Evolutionary conservation across 192 early-diverging fungal genomes (phyloP), one percentile per base, ranked within the genome.

Genomic region (Thamnidium elegans): DNA sequence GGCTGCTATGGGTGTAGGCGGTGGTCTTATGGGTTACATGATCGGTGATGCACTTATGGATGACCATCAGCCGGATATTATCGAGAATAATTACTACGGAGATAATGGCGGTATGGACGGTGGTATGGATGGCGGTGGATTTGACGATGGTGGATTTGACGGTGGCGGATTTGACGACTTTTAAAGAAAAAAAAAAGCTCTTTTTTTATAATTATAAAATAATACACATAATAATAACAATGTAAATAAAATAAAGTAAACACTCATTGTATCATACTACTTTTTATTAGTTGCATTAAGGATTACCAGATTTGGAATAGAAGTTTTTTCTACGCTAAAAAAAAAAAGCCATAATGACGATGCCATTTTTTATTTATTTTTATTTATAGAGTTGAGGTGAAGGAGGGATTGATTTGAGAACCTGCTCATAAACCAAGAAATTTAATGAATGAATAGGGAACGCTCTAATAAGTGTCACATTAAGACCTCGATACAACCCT

Each of bases 401-500:
- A n/a, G n/a, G 43, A 17, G 58, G 58, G 6, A 59, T 59, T 9
- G 43, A 59, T 59, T 59, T 59, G 43, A 59, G 58, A 42, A 59
- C 58, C 69, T 77, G 78, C 71, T 91, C 89, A 66, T 88, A 89
- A 4, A 92, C 88, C 10, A 91, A 69, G 82, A 90, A 92, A 68
- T 92, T 92, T n/a, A 92, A 69, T 10, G 85, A 86, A 68, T 92
- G 90, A 62, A 92, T 85, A 0, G 90, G 90, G 65, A 91, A 89
- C 3, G 89, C 89, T 4, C 90, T 77, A 21, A 91, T 81, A 7
- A 90, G 78, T 30, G 87, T 91, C 15, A 90, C 89, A 1, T 82
- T 85, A 8, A 92, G 63, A 14, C 90, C 90, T 47, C 87, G 83
- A 66, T 92, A 92, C 1, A 92, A 70, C 11, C 85, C 87, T 2